A percentile compares a stretch with the other conserved stretches of the same genome.
phyloP scores from a whole-genome alignment of 83 land plant genomes.

The Diphasiastrum complanatum region DNA sequence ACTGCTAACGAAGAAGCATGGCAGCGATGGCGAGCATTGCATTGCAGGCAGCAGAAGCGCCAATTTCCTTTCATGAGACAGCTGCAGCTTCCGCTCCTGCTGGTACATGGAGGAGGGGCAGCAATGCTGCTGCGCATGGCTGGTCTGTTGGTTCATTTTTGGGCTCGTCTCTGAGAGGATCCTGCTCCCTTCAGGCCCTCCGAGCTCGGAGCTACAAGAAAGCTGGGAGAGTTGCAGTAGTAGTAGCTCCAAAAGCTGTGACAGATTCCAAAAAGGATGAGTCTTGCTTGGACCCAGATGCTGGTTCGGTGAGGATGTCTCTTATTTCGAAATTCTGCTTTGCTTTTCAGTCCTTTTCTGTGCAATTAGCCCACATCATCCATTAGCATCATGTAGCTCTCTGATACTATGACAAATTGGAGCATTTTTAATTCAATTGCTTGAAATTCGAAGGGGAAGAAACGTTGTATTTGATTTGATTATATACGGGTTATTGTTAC shows the following conservation, averaged over 20 bases:
- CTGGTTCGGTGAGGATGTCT: slow-evolving; percentile 23
- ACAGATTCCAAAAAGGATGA: slow-evolving; percentile 25
- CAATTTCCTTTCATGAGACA: too few relatives aligned
- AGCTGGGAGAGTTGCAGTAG: slow-evolving; percentile 11
- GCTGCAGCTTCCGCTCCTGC: slow-evolving; percentile 3
- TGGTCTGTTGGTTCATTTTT: too few relatives aligned
- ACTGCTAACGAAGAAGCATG: background rate
- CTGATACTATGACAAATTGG: too few relatives aligned
- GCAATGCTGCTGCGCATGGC: too few relatives aligned
- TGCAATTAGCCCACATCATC: background rate
- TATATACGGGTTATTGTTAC: too few relatives aligned
- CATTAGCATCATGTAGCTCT: too few relatives aligned
- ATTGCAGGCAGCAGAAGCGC: slow-evolving; percentile 4
- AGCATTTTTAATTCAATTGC: too few relatives aligned
- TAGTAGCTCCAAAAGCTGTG: slow-evolving; percentile 21
- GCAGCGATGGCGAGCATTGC: background rate
- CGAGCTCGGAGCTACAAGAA: background rate
- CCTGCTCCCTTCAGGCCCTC: slow-evolving; percentile 7
- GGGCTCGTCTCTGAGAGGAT: slow-evolving; percentile 16
- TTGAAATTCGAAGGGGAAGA: too few relatives aligned
- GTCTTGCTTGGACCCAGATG: slow-evolving; percentile 33
- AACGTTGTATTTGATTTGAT: too few relatives aligned
- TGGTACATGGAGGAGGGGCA: too few relatives aligned
- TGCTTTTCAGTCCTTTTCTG: background rate
- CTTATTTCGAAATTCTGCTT: background rate